Conservation (phyloP, 2,329 filamentous ascomycete genomes). For the Sporothrix brasiliensis region DNA sequence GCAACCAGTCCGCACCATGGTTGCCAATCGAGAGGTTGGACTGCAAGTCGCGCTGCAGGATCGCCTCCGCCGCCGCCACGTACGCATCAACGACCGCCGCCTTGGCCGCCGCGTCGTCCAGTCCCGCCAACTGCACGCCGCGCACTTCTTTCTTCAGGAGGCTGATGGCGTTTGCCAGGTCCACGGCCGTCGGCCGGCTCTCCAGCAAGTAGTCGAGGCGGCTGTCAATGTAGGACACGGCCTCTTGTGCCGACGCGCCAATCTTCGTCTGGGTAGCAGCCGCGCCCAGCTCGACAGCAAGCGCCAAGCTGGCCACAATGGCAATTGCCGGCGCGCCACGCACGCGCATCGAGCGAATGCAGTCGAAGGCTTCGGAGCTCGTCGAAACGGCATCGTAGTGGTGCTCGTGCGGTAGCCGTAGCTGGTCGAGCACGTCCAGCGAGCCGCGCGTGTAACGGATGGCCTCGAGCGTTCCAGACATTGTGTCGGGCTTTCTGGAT, state of each 20-base stretch:
- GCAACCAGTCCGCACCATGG: conserved; percentile 81
- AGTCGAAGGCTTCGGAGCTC: conserved; percentile 76
- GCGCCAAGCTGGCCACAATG: conserved; percentile 88
- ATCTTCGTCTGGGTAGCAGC: conserved; percentile 40
- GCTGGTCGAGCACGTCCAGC: conserved; percentile 78
- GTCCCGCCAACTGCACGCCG: conserved; percentile 48
- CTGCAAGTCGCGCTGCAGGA: conserved; percentile 81
- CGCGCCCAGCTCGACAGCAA: conserved; percentile 77
- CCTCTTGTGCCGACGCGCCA: conserved; percentile 53
- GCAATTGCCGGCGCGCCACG: conserved; percentile 92
- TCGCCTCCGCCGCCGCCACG: conserved; percentile 78
- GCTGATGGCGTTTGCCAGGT: conserved; percentile 84
- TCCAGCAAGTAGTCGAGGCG: conserved; percentile 85
- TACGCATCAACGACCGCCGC: conserved; percentile 68
- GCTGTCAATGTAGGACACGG: conserved; percentile 71
- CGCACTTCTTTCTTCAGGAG: conserved; percentile 72
- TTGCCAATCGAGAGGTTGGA: conserved; percentile 87
- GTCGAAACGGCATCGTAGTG: conserved; percentile 74
- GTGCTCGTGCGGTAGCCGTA: conserved; percentile 78
- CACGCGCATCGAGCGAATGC: conserved; percentile 77
- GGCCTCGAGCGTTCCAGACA: conserved; percentile 60
- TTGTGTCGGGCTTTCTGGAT: background rate
- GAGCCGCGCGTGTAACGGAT: conserved; percentile 74
- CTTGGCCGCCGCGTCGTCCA: conserved; percentile 49
- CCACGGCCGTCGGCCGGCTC: conserved; percentile 91